Evolutionary conservation across 139 green algal genomes (phyloP), one percentile per base, ranked within the genome.

Genomic region (Micromonas commoda): DNA sequence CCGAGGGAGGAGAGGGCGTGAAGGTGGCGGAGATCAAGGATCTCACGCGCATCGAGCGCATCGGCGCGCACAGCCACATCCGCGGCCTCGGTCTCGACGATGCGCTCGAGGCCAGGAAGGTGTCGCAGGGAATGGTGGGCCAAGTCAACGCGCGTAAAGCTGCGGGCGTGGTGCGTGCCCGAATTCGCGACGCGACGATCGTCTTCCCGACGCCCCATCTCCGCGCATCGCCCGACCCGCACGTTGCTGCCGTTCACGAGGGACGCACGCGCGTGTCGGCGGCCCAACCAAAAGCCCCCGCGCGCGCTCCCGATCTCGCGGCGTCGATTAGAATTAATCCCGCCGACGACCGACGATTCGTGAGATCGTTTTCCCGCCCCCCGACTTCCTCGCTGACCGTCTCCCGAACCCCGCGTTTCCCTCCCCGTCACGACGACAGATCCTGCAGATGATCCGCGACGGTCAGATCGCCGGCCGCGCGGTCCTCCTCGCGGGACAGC

Each of bases 121-220:
- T 97, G 16, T 97, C 93, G 5, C 91, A 99, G 79, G 95, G 95
- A 71, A 96, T 99, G 89, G 95, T 99, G 21, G 95, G 95, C 0
- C 95, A 99, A 82, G 73, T 78, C 0, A 76, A 85, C 6, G 95
- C 95, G 1, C 85, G 95, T 28, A 96, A 93, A 90, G 94, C 93
- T 3, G 93, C 92, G 0, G 95, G 95, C 20, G 87, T 99, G 2
- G 97, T 99, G 64, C 73, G 96, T 24, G 81, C 91, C 57, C 97
- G 98, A 94, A 97, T 99, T 77, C 90, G 87, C 57, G 33, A 51
- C 2, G 66, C 33, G 23, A 73, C 66, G 66, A n/a, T n/a, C n/a
- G n/a, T n/a, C n/a, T n/a, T n/a, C n/a, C n/a, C n/a, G n/a, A n/a
- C n/a, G n/a, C n/a, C n/a, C n/a, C n/a, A n/a, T n/a, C n/a, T n/a